phyloP scores from a whole-genome alignment of 768 basidiomycete species.

The Hemileccinum rubropunctum region DNA sequence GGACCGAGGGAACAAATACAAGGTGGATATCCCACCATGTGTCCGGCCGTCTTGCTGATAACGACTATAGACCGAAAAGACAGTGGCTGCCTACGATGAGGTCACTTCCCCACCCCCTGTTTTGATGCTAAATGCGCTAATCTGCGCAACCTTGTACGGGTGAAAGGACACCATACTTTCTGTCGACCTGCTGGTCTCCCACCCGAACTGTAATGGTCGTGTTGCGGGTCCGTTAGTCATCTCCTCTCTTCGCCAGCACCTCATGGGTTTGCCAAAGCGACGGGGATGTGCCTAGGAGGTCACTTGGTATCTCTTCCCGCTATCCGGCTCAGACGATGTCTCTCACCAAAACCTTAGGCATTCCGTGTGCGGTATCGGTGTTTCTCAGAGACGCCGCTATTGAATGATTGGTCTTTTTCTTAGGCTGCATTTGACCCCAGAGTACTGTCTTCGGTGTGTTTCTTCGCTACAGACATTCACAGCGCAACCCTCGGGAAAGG shows the following conservation, averaged over 20 bases:
- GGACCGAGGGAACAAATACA: constrained; percentile 90
- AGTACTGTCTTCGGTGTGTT: constrained; percentile 83
- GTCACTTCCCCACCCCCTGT: constrained; percentile 33
- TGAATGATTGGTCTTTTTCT: background rate
- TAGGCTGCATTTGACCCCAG: constrained; percentile 89
- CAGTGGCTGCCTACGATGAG: constrained; percentile 84
- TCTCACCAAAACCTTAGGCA: constrained; percentile 34
- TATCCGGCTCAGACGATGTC: background rate
- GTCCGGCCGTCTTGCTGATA: constrained; percentile 4
- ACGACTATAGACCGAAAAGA: constrained; percentile 77
- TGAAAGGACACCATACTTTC: constrained; percentile 73
- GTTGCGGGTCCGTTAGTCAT: constrained; percentile 61
- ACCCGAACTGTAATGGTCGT: constrained; percentile 86
- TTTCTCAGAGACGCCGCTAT: background rate
- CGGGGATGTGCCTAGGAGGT: constrained; percentile 90
- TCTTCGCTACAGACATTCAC: constrained; percentile 95
- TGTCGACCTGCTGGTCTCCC: constrained; percentile 68
- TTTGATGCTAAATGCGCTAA: background rate
- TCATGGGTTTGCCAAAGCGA: constrained; percentile 44
- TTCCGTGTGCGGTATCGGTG: constrained; percentile 41
- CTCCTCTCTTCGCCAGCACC: background rate
- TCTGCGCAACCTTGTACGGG: background rate
- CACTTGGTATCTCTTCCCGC: constrained; percentile 58
- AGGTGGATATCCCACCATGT: constrained; percentile 43
- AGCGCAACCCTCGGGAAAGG: constrained; percentile 82